Base-by-base conservation (phyloP, 2,329 filamentous ascomycete species). In the Onygenales sp. region DNA sequence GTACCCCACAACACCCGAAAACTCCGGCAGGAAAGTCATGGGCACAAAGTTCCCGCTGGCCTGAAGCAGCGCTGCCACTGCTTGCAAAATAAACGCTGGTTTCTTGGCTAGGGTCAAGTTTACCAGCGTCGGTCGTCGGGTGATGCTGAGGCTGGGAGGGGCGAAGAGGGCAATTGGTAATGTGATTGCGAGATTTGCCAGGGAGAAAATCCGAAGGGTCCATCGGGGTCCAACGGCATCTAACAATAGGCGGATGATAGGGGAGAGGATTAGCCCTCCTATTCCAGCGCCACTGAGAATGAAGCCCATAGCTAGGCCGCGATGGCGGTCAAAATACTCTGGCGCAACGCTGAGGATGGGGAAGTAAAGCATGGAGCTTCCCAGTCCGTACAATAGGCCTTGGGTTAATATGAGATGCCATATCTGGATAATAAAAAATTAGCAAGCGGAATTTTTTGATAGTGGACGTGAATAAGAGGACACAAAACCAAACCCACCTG, bases 1-100 rank as follows among this genome's bases (percentile, higher is more conserved):
- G 10, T 72, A 73, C 5, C 70, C 71, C 33, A 72, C 55, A 2
- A 67, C 68, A 11, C 64, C 63, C 2, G 70, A 69, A 54, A 69
- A 73, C 5, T 68, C 63, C 0, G 71, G 65, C 13, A 71, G 63
- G 55, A 72, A 72, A 36, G 66, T 72, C 3, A 72, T 61, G 0
- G 71, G 71, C 0, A 67, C 67, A 46, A 67, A 69, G 55, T 71
- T 72, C 0, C 66, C 71, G 4, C 68, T 68, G 0, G 68, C 65
- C 46, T 73, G 68, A 39, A 74, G 57, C 6, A 68, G 59, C 8
- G 66, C 65, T 3, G 65, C 63, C 2, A 69, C 45, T 3, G 67
- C 65, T 48, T 73, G 70, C 2, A 70, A 63, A 6, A 68, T 56
- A 54, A 74, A 75, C 8, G 64, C 66, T 21, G 61, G 60, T 8